phyloP scores from a whole-genome alignment of 768 basidiomycete genomes.

The Suillus discolor region DNA sequence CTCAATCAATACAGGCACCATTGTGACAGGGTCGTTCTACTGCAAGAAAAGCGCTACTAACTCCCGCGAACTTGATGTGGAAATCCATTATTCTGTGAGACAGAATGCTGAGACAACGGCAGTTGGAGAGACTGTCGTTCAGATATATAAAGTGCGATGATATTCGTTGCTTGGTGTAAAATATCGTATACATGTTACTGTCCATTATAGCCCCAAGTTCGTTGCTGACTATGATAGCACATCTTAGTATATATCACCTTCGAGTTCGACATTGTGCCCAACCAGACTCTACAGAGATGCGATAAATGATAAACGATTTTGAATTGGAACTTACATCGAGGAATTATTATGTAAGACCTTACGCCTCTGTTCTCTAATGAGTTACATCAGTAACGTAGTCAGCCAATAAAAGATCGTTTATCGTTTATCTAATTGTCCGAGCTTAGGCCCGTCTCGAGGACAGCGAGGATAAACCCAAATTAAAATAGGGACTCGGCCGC shows the following conservation, averaged over 20 bases:
- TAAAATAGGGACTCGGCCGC: too few relatives aligned
- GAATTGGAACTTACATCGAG: too few relatives aligned
- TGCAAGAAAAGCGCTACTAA: constrained; percentile 81
- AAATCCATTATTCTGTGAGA: constrained; percentile 74
- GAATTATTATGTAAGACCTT: too few relatives aligned
- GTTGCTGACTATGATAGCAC: neutral
- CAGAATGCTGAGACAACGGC: constrained; percentile 36
- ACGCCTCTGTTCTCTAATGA: too few relatives aligned
- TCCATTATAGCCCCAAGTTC: neutral
- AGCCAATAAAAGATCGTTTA: too few relatives aligned
- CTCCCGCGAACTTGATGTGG: constrained; percentile 87
- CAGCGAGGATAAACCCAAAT: too few relatives aligned
- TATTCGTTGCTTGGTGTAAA: neutral
- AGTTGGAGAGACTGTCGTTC: constrained; percentile 55
- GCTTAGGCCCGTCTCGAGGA: too few relatives aligned
- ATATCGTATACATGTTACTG: neutral
- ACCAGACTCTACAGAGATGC: too few relatives aligned
- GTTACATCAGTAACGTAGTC: too few relatives aligned
- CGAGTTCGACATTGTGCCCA: too few relatives aligned
- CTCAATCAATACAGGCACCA: constrained; percentile 52
- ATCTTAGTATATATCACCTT: neutral
- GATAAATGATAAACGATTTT: too few relatives aligned
- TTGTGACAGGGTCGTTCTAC: constrained; percentile 78
- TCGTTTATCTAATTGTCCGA: too few relatives aligned
- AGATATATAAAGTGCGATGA: constrained; percentile 78